Base-by-base conservation (phyloP, 1,139 yeast species). In the Geotrichum cucujoidarum region DNA sequence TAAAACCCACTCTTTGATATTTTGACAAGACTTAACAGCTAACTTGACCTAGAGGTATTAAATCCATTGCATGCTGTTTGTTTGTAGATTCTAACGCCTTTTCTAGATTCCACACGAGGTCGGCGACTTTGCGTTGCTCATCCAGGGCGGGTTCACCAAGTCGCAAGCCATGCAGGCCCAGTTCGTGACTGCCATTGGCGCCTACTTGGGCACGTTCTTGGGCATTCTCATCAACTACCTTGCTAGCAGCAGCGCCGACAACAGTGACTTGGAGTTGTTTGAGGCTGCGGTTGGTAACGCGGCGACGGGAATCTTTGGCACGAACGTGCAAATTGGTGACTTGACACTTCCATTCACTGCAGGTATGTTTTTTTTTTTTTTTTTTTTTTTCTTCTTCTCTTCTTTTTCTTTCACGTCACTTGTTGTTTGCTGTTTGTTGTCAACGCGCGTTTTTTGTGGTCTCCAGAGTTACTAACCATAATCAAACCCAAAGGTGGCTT, bases 101-200 rank as follows among this genome's bases (percentile, higher is more conserved):
- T n/a, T 16, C 1, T 45, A 83, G 62, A 75, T 82, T 43, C 90
- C 90, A 8, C 89, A 82, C 60, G 86, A 81, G 58, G 75, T 82
- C 49, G 87, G 88, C 44, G 90, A 83, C 59, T 81, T 80, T 64
- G 87, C 87, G 0, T 66, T 83, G 32, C 65, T 81, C 51, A 70
- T 81, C 48, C 80, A 80, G 56, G 81, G 81, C 21, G 88, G 88
- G 0, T 75, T 79, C 55, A 69, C 82, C 29, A 78, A 78, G 61
- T 63, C 75, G 61, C 77, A 77, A 51, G 86, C 86, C 4, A 71
- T 81, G 71, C 72, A 71, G 46, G 78, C 83, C 0, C 88, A 82
- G 63, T 70, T 80, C 48, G 60, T 80, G 33, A 79, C 86, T 2
- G 81, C 83, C 1, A 51, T 73, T 31, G 87, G 88, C 25, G 82